Percentiles rank a stretch among this genome's conserved stretches.
These are phyloP conservation scores for Pleurotus ostreatus DNA, from an alignment of 768 basidiomycete species.

Conservation along the genomic window DNA sequence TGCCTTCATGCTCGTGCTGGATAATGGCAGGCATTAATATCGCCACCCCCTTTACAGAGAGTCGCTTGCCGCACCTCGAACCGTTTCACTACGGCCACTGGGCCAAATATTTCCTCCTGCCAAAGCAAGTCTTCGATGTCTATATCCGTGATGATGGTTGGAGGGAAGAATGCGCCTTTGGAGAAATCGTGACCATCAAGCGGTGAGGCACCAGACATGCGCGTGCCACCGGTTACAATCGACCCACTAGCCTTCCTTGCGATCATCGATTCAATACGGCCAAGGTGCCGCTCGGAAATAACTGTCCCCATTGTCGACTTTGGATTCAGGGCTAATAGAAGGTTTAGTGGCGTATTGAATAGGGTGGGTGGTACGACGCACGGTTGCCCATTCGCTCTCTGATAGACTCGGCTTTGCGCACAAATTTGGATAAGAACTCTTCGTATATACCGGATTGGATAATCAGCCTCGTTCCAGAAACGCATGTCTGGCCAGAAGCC, in stretches of 20 bases:
- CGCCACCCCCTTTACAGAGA: not conserved
- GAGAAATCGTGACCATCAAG: constrained; percentile 74
- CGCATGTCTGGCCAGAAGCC: constrained; percentile 87
- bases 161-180: constrained; percentile 72
- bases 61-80: constrained; percentile 25
- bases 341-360: not conserved
- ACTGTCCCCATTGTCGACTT: constrained; percentile 77
- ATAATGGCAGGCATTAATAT: not conserved
- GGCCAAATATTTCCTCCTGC: constrained; percentile 85
- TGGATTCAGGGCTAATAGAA: constrained; percentile 58
- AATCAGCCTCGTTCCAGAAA: constrained; percentile 85
- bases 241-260: constrained; percentile 36
- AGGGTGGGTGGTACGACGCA: constrained; percentile 28
- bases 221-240: constrained; percentile 60
- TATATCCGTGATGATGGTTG: constrained; percentile 68
- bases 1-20: constrained; percentile 61
- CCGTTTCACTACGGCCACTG: constrained; percentile 66
- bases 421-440: constrained; percentile 56
- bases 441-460: constrained; percentile 70
- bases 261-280: constrained; percentile 59
- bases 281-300: constrained; percentile 62
- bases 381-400: constrained; percentile 74
- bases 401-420: constrained; percentile 61
- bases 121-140: constrained; percentile 59
- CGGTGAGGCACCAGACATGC: constrained; percentile 56